Base-by-base conservation (phyloP, 1,139 yeast species). In the Diutina catenulata region DNA sequence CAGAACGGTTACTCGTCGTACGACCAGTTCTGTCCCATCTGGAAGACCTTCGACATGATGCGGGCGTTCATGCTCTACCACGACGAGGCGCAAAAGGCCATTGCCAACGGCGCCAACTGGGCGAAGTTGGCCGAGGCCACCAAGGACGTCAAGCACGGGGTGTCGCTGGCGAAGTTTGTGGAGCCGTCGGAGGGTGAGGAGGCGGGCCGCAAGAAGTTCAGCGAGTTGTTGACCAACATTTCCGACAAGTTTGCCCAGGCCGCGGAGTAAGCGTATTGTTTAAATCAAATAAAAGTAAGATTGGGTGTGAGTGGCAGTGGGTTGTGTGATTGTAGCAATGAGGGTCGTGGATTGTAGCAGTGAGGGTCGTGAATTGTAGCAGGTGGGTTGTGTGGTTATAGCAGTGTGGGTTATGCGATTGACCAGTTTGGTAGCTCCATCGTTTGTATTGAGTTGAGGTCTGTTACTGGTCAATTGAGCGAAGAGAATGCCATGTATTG, bases 41-140 rank as follows among this genome's bases (percentile, higher is more conserved):
- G 98, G 98, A 91, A 91, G 73, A 91, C 99, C 41, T 81, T 76
- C 52, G 94, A 86, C 59, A 91, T 91, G 98, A 87, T 91, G 96
- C 86, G 83, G 63, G 80, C 91, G 18, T 91, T 91, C 53, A 77
- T 87, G 45, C 64, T 87, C 33, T 91, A 91, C 64, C 78, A 83
- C 56, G 96, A 91, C 49, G 97, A 91, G 67, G 97, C 99, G 26
- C 97, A 88, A 67, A 88, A 86, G 69, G 95, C 97, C 13, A 81
- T 88, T 47, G 73, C 95, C 37, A 79, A 82, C 53, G 97, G 98
- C 55, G 94, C 94, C 29, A 77, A 74, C 57, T 91, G 99, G 99
- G 74, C 83, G 47, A 88, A 86, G 68, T 74, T 91, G 48, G 57
- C 94, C 37, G 97, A 88, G 54, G 70, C 84, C 41, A 91, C 97